phyloP scores from a whole-genome alignment of 139 green algal genomes.

The Coelastrella sp. region DNA sequence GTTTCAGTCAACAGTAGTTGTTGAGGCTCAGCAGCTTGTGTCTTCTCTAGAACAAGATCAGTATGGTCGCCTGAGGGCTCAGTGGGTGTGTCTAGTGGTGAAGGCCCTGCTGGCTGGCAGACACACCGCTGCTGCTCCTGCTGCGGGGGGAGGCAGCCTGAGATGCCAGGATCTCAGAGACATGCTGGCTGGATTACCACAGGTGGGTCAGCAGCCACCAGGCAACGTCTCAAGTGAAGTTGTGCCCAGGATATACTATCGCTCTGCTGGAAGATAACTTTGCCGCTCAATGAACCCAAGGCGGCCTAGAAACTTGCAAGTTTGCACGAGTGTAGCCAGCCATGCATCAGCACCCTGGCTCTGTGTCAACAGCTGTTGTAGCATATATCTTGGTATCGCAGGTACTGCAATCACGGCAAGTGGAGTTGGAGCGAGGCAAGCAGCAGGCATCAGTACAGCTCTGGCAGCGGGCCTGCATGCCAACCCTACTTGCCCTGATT shows the following conservation, averaged over 20 bases:
- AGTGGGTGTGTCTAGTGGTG: not conserved
- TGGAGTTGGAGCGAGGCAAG: not conserved
- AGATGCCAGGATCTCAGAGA: slow-evolving; percentile 2
- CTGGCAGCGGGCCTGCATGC: slow-evolving; percentile 40
- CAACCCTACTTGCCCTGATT: not conserved
- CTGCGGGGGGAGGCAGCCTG: not conserved
- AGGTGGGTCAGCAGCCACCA: too few relatives aligned
- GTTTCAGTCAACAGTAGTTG: not conserved
- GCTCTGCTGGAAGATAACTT: too few relatives aligned
- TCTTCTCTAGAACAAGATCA: not conserved
- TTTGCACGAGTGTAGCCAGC: not conserved
- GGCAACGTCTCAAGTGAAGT: too few relatives aligned
- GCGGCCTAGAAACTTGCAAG: too few relatives aligned
- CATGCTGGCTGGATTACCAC: not conserved
- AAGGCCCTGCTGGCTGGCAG: not conserved
- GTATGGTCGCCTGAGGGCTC: not conserved
- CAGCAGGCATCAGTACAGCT: not conserved
- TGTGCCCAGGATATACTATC: too few relatives aligned
- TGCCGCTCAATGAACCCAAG: too few relatives aligned
- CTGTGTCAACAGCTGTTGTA: not conserved
- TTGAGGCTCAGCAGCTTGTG: not conserved
- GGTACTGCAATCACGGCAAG: slow-evolving; percentile 19
- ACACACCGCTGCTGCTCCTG: not conserved
- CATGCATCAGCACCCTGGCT: not conserved
- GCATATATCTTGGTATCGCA: too few relatives aligned